Percentiles rank a stretch among this genome's conserved stretches.
These are phyloP conservation scores for Reticulascus tulasneorum DNA, from an alignment of 2,329 filamentous ascomycete genomes.

Conservation along the genomic window DNA sequence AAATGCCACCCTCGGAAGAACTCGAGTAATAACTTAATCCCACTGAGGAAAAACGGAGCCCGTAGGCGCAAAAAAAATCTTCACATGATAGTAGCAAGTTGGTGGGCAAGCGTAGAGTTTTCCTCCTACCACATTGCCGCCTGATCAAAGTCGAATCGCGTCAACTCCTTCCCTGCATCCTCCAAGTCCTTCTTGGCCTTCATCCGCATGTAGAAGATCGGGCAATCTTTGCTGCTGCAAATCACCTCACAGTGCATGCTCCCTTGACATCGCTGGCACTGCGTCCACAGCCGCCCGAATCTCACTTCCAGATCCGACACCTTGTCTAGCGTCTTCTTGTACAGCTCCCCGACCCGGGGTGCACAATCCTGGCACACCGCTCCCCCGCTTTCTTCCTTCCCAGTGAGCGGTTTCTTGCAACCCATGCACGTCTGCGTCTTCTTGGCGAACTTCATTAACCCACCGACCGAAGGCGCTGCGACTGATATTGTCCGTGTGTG, in stretches of 20 bases:
- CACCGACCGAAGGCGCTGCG: slow-evolving; percentile 84
- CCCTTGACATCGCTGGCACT: slow-evolving; percentile 95
- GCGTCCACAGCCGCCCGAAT: slow-evolving; percentile 92
- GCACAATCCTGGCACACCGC: slow-evolving; percentile 87
- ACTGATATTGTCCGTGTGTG: slow-evolving; percentile 95
- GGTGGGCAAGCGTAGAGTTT: too few species aligned
- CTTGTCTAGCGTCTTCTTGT: slow-evolving; percentile 84
- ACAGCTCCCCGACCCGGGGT: slow-evolving; percentile 83
- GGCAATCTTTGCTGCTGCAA: slow-evolving; percentile 92
- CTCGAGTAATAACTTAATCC: too few species aligned
- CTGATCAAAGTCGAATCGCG: slow-evolving; percentile 82
- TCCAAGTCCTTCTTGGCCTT: slow-evolving; percentile 99
- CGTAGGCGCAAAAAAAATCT: too few species aligned
- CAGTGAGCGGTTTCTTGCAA: slow-evolving; percentile 91
- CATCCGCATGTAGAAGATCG: slow-evolving; percentile 99
- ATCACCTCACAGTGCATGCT: slow-evolving; percentile 99
- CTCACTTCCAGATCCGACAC: slow-evolving; percentile 89
- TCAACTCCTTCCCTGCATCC: slow-evolving; percentile 86
- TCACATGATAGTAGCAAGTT: too few species aligned
- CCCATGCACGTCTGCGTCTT: slow-evolving; percentile 98
- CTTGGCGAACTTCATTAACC: slow-evolving; percentile 97
- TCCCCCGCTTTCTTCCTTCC: slow-evolving; percentile 73
- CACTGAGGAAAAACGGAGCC: too few species aligned
- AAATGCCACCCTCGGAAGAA: too few species aligned
- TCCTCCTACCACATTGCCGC: slow-evolving; percentile 55